Percentiles rank a stretch among this genome's conserved stretches.
Conservation (phyloP, 2,329 filamentous ascomycete genomes). For the Neobulgaria alba region DNA sequence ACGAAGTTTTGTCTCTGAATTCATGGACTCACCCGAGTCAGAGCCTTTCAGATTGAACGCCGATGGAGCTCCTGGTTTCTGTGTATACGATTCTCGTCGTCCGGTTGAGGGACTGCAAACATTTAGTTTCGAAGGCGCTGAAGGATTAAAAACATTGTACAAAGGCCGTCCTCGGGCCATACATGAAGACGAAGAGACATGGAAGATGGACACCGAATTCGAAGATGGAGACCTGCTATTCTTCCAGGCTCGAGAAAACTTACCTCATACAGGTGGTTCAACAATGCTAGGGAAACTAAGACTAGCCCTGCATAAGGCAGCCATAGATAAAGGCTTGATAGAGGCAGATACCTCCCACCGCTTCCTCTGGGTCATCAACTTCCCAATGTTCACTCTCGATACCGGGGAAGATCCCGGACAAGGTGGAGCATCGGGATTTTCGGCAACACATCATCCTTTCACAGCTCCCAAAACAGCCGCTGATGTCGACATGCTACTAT, state of each 20-base stretch:
- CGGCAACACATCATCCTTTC: slow-evolving; percentile 91
- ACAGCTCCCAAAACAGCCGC: slow-evolving; percentile 67
- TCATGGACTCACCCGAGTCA: slow-evolving; percentile 59
- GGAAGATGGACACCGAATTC: slow-evolving; percentile 30
- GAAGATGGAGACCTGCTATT: slow-evolving; percentile 72
- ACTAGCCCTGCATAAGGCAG: slow-evolving; percentile 24
- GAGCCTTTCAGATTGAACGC: slow-evolving; percentile 56
- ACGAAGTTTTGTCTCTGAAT: slow-evolving; percentile 53
- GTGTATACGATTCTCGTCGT: slow-evolving; percentile 64
- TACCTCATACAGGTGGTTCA: slow-evolving; percentile 63
- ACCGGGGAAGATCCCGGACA: slow-evolving; percentile 52
- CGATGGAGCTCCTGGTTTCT: slow-evolving; percentile 70
- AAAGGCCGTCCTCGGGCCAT: slow-evolving; percentile 5
- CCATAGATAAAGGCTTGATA: slow-evolving; percentile 19
- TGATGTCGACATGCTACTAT: slow-evolving; percentile 68
- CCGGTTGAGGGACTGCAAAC: slow-evolving; percentile 70
- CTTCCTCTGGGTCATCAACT: slow-evolving; percentile 80
- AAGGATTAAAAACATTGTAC: slow-evolving; percentile 34
- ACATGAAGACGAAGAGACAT: slow-evolving; percentile 8
- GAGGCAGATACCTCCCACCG: slow-evolving; percentile 37
- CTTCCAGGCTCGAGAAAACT: slow-evolving; percentile 64
- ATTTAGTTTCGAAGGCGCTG: slow-evolving; percentile 64
- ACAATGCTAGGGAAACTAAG: slow-evolving; percentile 37
- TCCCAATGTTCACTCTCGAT: slow-evolving; percentile 80
- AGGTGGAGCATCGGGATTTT: slow-evolving; percentile 70